A percentile compares a stretch with the other conserved stretches of the same genome.
Evolutionary conservation across 164 flowering plant species (phyloP).

Genomic region (Euptelea pleiosperma): DNA sequence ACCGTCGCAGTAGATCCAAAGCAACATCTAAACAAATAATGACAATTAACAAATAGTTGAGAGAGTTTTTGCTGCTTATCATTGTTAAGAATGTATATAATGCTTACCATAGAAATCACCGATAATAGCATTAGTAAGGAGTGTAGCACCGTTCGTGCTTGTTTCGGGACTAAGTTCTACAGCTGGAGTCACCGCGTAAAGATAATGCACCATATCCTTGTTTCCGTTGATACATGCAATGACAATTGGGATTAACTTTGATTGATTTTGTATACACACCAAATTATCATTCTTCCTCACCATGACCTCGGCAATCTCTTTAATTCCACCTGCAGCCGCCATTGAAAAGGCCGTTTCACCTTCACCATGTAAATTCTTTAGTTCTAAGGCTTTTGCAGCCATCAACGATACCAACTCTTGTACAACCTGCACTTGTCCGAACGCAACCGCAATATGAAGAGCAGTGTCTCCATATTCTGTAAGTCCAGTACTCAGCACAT

Average conservation of each 20-base stretch:
- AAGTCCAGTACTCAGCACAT: constrained; percentile 19
- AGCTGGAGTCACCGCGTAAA: neutral
- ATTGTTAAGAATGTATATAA: neutral
- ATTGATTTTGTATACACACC: neutral
- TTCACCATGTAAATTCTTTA: neutral
- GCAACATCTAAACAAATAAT: neutral
- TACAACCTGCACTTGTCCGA: constrained; percentile 24
- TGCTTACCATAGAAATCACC: neutral
- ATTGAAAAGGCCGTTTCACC: neutral
- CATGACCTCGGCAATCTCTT: neutral
- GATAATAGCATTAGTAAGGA: neutral
- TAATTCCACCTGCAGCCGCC: neutral
- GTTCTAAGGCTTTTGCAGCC: neutral
- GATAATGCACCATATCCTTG: neutral
- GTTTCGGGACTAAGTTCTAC: neutral
- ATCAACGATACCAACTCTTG: constrained; percentile 7
- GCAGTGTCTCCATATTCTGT: constrained; percentile 22
- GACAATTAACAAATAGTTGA: neutral
- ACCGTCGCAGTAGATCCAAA: constrained; percentile 3
- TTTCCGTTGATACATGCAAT: neutral
- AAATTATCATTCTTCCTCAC: neutral
- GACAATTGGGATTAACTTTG: neutral
- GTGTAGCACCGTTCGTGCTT: neutral
- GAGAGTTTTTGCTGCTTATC: neutral
- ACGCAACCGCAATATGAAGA: constrained; percentile 27